phyloP scores from a whole-genome alignment of 106 monocot species.

The Platanthera zijinensis region DNA sequence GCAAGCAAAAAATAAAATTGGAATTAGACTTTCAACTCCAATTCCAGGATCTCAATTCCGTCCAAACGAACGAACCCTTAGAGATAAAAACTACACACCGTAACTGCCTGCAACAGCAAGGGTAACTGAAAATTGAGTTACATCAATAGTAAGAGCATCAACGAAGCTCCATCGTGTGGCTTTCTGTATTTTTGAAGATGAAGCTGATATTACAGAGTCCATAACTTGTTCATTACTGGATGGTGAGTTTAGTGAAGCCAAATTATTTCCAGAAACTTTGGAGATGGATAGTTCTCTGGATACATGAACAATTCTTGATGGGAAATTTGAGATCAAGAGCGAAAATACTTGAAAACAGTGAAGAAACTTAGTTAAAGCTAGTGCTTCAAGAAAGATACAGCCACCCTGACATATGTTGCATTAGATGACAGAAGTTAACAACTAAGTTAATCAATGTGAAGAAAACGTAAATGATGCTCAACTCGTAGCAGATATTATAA shows the following conservation, averaged over 20 bases:
- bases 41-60: too few relatives aligned
- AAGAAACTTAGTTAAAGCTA: conserved; percentile 49
- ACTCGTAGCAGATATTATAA: not conserved
- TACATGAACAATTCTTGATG: conserved; percentile 1
- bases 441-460: not conserved
- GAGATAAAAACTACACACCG: conserved; percentile 35
- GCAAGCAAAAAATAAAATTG: too few relatives aligned
- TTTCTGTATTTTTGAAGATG: conserved; percentile 12
- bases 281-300: conserved; percentile 2
- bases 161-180: conserved; percentile 11
- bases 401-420: conserved; percentile 55
- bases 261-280: conserved; percentile 3
- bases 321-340: conserved; percentile 15
- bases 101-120: conserved; percentile 38
- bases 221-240: conserved; percentile 4
- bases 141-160: conserved; percentile 23
- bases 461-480: not conserved
- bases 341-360: conserved; percentile 38
- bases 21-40: too few relatives aligned
- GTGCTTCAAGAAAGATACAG: conserved; percentile 54
- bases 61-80: not conserved
- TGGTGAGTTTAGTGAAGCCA: conserved; percentile 5
- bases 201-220: not conserved
- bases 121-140: conserved; percentile 42
- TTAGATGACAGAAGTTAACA: not conserved